Conservation (phyloP, 1,139 yeast species). For the Yamadazyma atmosphaerica region DNA sequence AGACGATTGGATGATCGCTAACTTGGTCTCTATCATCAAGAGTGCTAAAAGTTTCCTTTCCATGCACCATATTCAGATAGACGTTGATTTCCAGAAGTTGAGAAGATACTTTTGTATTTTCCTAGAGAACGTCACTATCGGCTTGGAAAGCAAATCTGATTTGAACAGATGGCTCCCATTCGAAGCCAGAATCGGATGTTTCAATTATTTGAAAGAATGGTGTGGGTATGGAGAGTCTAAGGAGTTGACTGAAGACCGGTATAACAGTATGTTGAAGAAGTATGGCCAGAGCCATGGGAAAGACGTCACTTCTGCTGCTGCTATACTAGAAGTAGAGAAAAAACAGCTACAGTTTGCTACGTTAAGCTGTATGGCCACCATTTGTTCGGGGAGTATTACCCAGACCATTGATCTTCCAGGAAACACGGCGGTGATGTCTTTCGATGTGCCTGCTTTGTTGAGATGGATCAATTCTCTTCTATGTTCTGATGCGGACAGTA, state of each 20-base stretch:
- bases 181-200: constrained; percentile 82
- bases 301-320: constrained; percentile 57
- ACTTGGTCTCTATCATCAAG: constrained; percentile 63
- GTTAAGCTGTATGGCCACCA: constrained; percentile 78
- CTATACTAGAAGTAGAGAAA: constrained; percentile 82
- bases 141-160: constrained; percentile 46
- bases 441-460: constrained; percentile 68
- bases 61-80: constrained; percentile 57
- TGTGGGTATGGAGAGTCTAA: constrained; percentile 80
- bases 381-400: constrained; percentile 67
- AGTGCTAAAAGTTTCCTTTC: constrained; percentile 66
- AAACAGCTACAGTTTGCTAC: constrained; percentile 71
- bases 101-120: constrained; percentile 81
- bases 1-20: constrained; percentile 72
- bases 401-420: constrained; percentile 49
- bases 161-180: constrained; percentile 68
- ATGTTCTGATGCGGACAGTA: constrained; percentile 55
- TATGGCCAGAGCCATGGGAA: constrained; percentile 40
- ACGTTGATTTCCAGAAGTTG: constrained; percentile 72
- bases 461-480: constrained; percentile 79
- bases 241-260: constrained; percentile 64
- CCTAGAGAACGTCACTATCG: constrained; percentile 64
- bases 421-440: constrained; percentile 52
- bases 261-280: constrained; percentile 55
- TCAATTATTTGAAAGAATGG: constrained; percentile 87